Conservation (phyloP, 345 rosid species). For the Balakata baccata region DNA sequence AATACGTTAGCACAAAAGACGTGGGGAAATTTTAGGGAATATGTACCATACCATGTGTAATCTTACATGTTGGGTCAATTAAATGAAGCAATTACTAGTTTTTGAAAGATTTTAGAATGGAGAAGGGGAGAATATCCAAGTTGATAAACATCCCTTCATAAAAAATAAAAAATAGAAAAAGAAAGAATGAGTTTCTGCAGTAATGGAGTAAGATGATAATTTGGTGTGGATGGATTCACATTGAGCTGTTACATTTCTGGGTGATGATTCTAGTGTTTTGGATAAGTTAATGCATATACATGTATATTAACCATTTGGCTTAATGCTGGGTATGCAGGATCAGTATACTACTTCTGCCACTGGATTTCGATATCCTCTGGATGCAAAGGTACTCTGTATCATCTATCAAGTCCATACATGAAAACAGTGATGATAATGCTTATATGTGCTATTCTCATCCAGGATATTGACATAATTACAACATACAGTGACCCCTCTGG, state of each 20-base stretch:
- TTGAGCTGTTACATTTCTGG: constrained; percentile 1
- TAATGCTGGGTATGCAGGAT: constrained; percentile 27
- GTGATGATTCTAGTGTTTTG: not conserved
- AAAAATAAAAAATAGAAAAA: not conserved
- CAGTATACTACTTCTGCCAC: constrained; percentile 29
- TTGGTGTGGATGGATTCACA: not conserved
- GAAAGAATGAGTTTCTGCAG: not conserved
- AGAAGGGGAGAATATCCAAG: not conserved
- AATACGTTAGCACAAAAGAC: not conserved
- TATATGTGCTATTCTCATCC: constrained; percentile 26
- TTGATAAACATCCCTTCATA: not conserved
- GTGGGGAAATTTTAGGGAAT: not conserved
- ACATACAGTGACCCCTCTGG: constrained; percentile 78
- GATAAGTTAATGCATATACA: not conserved
- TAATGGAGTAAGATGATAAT: no score
- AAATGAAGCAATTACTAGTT: not conserved
- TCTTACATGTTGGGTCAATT: not conserved
- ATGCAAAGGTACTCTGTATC: constrained; percentile 47
- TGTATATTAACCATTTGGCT: not conserved
- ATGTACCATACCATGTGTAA: not conserved
- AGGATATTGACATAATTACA: constrained; percentile 89
- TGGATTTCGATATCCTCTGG: constrained; percentile 34
- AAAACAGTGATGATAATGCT: constrained; percentile 26
- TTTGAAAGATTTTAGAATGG: not conserved
- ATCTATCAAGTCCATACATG: constrained; percentile 10